phyloP scores from a whole-genome alignment of 305 asterid species.

The Fraxinus albicans region DNA sequence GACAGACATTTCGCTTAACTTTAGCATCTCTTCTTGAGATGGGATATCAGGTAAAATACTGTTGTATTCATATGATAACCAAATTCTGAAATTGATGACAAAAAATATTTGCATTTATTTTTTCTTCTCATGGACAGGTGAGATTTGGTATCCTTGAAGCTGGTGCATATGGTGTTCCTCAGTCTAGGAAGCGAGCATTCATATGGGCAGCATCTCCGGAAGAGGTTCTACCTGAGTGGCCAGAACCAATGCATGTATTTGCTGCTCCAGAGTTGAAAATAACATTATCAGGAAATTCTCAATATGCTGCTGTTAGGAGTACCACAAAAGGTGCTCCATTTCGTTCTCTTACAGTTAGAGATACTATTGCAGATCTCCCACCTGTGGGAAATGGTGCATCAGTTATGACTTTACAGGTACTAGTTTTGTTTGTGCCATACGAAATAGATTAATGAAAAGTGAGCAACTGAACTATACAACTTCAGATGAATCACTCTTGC shows the following conservation, averaged over 20 bases:
- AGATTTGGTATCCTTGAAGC: conserved; percentile 98
- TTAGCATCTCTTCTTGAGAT: conserved; percentile 54
- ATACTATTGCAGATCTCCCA: conserved; percentile 95
- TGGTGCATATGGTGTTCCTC: conserved; percentile 96
- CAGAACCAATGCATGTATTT: conserved; percentile 98
- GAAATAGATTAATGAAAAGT: not conserved
- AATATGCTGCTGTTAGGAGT: conserved; percentile 82
- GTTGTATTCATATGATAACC: not conserved
- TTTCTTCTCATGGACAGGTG: conserved; percentile 31
- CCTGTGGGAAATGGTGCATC: conserved; percentile 84
- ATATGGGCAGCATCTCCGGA: conserved; percentile 99
- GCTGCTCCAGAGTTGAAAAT: conserved; percentile 77
- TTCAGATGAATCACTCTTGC: not conserved
- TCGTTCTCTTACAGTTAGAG: conserved; percentile 92
- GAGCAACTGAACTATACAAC: not conserved
- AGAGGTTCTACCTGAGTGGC: conserved; percentile 94
- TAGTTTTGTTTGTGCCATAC: not conserved
- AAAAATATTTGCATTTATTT: not conserved
- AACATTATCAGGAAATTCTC: conserved; percentile 50
- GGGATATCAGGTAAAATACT: conserved; percentile 47
- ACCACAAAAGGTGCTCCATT: conserved; percentile 87
- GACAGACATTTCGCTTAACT: conserved; percentile 52
- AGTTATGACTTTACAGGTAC: conserved; percentile 43
- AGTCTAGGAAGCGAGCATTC: conserved; percentile 94
- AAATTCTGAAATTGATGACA: not conserved